These are phyloP conservation scores for Barbarea vulgaris DNA, from an alignment of 345 rosid genomes.

Conservation along the genomic window DNA sequence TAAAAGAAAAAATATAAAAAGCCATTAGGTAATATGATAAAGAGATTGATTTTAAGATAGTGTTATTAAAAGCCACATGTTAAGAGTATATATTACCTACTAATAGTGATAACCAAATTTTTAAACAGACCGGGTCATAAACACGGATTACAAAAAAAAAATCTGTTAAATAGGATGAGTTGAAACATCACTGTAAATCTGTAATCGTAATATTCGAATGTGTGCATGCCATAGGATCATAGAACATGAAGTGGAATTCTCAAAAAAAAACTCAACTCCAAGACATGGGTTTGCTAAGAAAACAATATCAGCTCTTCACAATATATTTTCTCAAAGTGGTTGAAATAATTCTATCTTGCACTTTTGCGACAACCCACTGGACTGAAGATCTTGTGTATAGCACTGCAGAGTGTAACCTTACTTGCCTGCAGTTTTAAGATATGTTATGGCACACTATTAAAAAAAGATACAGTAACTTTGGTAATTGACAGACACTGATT, in stretches of 20 bases:
- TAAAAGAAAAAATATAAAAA: too few species aligned
- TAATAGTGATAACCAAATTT: too few species aligned
- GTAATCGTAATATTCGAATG: slow-evolving; percentile 53
- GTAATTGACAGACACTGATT: background rate
- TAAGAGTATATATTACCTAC: too few species aligned
- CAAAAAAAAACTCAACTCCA: slow-evolving; percentile 2
- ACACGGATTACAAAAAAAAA: too few species aligned
- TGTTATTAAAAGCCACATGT: too few species aligned
- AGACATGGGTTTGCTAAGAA: background rate
- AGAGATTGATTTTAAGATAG: too few species aligned
- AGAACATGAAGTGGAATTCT: slow-evolving; percentile 18
- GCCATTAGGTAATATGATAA: too few species aligned
- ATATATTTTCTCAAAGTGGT: slow-evolving; percentile 60
- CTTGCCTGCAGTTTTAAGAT: slow-evolving; percentile 52
- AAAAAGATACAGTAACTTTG: background rate
- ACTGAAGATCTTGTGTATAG: slow-evolving; percentile 56
- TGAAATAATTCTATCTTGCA: slow-evolving; percentile 66
- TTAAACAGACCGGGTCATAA: too few species aligned
- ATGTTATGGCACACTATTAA: background rate
- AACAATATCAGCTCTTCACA: slow-evolving; percentile 44
- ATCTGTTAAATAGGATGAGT: too few species aligned
- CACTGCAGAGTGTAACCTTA: slow-evolving; percentile 44
- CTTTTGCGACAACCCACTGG: slow-evolving; percentile 67
- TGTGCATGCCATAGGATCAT: slow-evolving; percentile 52
- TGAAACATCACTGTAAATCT: too few species aligned